phyloP scores from a whole-genome alignment of 352 stramenopile genomes.

The Globisporangium cylindrosporum region DNA sequence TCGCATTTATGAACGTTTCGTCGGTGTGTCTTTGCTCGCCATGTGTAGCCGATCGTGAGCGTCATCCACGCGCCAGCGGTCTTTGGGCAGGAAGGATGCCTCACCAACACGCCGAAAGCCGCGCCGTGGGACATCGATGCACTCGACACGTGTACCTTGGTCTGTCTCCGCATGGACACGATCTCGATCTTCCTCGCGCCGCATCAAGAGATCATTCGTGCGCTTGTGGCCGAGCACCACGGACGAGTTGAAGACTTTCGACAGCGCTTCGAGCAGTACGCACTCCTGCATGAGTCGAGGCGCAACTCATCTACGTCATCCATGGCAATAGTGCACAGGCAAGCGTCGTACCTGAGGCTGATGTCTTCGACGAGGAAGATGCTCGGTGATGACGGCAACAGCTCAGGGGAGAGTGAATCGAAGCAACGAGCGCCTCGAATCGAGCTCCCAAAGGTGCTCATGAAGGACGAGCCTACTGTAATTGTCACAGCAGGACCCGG shows the following conservation, averaged over 20 bases:
- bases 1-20: background rate
- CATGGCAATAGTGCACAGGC: background rate
- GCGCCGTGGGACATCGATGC: constrained; percentile 63
- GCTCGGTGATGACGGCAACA: background rate
- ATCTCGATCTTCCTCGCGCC: constrained; percentile 60
- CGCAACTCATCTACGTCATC: background rate
- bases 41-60: constrained; percentile 44
- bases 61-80: constrained; percentile 59
- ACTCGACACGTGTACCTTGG: constrained; percentile 51
- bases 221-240: constrained; percentile 45
- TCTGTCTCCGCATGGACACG: constrained; percentile 55
- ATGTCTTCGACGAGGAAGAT: constrained; percentile 4
- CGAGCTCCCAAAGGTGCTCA: constrained; percentile 48
- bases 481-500: background rate
- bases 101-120: constrained; percentile 32
- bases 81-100: constrained; percentile 64
- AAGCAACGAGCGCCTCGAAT: constrained; percentile 20
- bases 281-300: background rate
- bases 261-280: constrained; percentile 33
- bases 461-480: constrained; percentile 11
- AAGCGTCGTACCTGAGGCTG: constrained; percentile 10
- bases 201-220: constrained; percentile 42
- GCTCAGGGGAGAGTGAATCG: background rate
- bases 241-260: constrained; percentile 42
- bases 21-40: background rate